These are phyloP conservation scores for Stephania japonica DNA, from an alignment of 164 flowering plant genomes.

Conservation along the genomic window DNA sequence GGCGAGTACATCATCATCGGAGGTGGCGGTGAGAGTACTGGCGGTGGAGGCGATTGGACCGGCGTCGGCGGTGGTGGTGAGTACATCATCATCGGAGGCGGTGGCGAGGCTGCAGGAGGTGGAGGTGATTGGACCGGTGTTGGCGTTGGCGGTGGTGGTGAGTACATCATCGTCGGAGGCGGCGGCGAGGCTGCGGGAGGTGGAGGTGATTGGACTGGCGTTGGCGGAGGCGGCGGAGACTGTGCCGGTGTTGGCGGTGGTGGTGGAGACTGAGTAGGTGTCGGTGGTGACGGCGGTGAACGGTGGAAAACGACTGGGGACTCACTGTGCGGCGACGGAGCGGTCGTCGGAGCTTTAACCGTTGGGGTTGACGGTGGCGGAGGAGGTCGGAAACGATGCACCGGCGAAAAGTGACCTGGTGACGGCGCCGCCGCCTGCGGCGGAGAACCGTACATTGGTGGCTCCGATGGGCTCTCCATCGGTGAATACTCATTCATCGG, in stretches of 20 bases:
- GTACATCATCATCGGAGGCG: neutral
- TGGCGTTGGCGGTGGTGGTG: neutral
- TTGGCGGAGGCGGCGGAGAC: conserved; percentile 1
- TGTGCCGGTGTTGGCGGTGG: neutral
- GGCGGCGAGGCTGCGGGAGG: conserved; percentile 5
- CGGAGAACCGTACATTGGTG: neutral
- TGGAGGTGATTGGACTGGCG: neutral
- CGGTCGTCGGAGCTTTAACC: too few relatives aligned
- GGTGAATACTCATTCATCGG: neutral
- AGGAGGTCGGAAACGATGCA: neutral
- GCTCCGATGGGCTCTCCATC: neutral
- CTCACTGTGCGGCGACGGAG: too few relatives aligned
- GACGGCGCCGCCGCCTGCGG: neutral
- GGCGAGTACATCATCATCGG: conserved; percentile 1
- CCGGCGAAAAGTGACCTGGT: neutral
- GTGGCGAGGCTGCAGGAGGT: conserved; percentile 2
- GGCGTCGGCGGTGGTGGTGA: conserved; percentile 7
- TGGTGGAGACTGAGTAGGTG: conserved; percentile 7
- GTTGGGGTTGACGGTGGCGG: neutral
- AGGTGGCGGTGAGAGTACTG: neutral
- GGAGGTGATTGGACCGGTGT: conserved; percentile 1
- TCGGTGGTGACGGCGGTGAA: conserved; percentile 8
- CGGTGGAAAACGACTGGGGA: too few relatives aligned
- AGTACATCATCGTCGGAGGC: neutral
- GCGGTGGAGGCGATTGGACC: neutral